Conservation (phyloP, 768 basidiomycete genomes). For the Termitomyces sp. region DNA sequence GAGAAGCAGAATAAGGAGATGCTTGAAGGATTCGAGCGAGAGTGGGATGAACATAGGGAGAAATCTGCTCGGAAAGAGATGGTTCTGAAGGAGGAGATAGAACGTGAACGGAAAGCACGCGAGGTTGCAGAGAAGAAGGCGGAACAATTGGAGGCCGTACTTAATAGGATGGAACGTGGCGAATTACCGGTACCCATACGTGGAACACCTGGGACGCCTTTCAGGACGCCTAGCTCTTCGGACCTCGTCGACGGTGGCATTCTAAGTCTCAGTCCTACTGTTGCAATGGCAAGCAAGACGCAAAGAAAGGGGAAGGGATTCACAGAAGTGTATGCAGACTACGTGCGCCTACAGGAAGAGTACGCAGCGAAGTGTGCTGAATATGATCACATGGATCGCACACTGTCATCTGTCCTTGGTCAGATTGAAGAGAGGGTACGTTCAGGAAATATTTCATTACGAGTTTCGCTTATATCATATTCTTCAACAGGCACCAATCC, state of each 20-base stretch:
- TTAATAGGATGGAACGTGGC: conserved; percentile 68
- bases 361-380: conserved; percentile 75
- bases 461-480: neutral
- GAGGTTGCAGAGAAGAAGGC: conserved; percentile 70
- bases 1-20: conserved; percentile 82
- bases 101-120: conserved; percentile 64
- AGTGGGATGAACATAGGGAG: conserved; percentile 74
- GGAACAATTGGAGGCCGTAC: conserved; percentile 69
- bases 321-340: conserved; percentile 92
- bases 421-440: conserved; percentile 74
- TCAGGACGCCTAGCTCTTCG: conserved; percentile 33
- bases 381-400: conserved; percentile 80
- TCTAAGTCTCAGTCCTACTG: conserved; percentile 80
- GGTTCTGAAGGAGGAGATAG: conserved; percentile 63
- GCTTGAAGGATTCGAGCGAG: conserved; percentile 77
- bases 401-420: conserved; percentile 73
- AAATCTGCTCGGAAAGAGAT: conserved; percentile 67
- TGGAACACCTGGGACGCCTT: conserved; percentile 46
- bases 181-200: conserved; percentile 60
- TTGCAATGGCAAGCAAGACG: conserved; percentile 77
- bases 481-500: conserved; percentile 70
- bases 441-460: conserved; percentile 46
- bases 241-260: conserved; percentile 51
- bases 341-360: conserved; percentile 82
- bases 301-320: conserved; percentile 87